These are phyloP conservation scores for Mitragyna speciosa DNA, from an alignment of 257 asterid species.

Conservation along the genomic window DNA sequence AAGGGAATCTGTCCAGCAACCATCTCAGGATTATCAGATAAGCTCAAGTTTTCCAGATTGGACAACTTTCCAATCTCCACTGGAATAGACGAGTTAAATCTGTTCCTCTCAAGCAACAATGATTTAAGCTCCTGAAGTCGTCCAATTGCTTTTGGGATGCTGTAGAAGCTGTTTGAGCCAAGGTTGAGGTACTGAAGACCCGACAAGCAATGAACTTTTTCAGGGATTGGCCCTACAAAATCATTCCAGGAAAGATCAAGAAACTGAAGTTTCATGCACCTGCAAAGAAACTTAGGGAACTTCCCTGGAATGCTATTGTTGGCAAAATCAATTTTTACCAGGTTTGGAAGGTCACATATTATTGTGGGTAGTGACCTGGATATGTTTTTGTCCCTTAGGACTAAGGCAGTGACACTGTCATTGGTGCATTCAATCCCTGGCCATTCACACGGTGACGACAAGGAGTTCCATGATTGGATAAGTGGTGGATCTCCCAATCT, in stretches of 20 bases:
- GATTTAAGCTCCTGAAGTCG: conserved; percentile 38
- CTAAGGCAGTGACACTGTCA: conserved; percentile 40
- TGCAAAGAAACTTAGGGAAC: conserved; percentile 50
- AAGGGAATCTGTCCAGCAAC: conserved; percentile 48
- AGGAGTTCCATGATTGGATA: conserved; percentile 30
- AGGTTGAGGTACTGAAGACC: conserved; percentile 48
- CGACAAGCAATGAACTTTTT: conserved; percentile 36
- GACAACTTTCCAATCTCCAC: conserved; percentile 57
- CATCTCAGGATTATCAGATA: conserved; percentile 48
- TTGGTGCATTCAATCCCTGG: conserved; percentile 26
- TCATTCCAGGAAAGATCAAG: conserved; percentile 59
- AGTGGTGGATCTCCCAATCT: conserved; percentile 32
- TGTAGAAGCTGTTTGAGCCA: conserved; percentile 61
- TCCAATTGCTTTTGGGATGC: conserved; percentile 64
- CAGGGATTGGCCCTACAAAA: conserved; percentile 56
- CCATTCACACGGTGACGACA: conserved; percentile 36
- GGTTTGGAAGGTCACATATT: conserved; percentile 47
- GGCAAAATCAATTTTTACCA: conserved; percentile 38
- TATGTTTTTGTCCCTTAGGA: conserved; percentile 23
- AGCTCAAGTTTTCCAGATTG: conserved; percentile 47
- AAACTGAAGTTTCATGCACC: conserved; percentile 44
- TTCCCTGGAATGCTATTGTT: conserved; percentile 40
- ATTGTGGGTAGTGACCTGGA: conserved; percentile 37
- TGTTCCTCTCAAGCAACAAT: conserved; percentile 34
- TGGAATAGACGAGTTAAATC: conserved; percentile 44